These are phyloP conservation scores for Sarcodon aspratus DNA, from an alignment of 768 basidiomycete genomes.

Conservation along the genomic window DNA sequence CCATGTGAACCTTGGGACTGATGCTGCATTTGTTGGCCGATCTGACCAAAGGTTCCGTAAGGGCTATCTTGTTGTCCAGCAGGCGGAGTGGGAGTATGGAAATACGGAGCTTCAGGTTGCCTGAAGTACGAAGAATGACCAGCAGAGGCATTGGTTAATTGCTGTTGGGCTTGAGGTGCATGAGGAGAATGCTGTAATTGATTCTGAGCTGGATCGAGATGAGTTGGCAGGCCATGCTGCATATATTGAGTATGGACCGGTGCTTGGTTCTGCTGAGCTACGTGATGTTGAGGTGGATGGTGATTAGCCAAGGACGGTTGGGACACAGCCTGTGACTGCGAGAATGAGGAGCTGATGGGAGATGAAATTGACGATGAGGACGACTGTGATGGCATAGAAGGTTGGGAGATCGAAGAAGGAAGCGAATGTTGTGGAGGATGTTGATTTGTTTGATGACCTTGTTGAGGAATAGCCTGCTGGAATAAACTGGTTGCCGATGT, in stretches of 20 bases:
- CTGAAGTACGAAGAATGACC: constrained; percentile 55
- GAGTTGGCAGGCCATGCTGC: constrained; percentile 55
- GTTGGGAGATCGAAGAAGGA: constrained; percentile 14
- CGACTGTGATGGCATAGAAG: constrained; percentile 14
- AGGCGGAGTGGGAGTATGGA: constrained; percentile 72
- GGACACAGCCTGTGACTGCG: constrained; percentile 13
- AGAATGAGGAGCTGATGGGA: constrained; percentile 18
- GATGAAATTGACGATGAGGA: constrained; percentile 15
- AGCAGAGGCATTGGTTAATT: constrained; percentile 23
- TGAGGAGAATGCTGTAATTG: constrained; percentile 27
- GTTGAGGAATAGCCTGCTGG: constrained; percentile 13
- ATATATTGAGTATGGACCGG: constrained; percentile 33
- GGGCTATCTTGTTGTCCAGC: constrained; percentile 46
- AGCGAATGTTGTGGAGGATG: constrained; percentile 14
- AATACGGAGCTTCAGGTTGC: constrained; percentile 60
- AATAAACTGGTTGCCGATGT: neutral
- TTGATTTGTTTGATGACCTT: constrained; percentile 18
- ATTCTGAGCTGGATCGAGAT: constrained; percentile 48
- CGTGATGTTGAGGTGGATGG: constrained; percentile 10
- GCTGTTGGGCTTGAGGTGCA: constrained; percentile 21
- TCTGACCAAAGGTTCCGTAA: constrained; percentile 61
- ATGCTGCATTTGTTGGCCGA: constrained; percentile 43
- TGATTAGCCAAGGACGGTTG: constrained; percentile 13
- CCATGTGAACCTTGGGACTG: constrained; percentile 39
- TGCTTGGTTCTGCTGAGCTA: constrained; percentile 14